phyloP scores from a whole-genome alignment of 345 rosid species.

The Crucihimalaya himalaica region DNA sequence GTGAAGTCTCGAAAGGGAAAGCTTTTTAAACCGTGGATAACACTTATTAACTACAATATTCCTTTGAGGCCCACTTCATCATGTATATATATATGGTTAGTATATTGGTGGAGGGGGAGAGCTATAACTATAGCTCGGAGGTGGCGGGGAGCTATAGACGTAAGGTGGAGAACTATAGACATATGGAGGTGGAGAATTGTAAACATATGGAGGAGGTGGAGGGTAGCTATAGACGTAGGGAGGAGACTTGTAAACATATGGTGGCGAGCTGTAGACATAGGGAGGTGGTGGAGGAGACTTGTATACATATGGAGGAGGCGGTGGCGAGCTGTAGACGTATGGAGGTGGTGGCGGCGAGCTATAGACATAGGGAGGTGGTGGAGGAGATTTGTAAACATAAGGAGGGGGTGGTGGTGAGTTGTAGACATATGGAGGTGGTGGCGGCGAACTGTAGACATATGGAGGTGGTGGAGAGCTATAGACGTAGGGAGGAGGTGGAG shows the following conservation, averaged over 20 bases:
- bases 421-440: slow-evolving; percentile 6
- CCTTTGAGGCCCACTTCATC: slow-evolving; percentile 3
- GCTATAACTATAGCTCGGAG: slow-evolving; percentile 24
- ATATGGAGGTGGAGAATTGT: slow-evolving; percentile 3
- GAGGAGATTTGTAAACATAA: background rate
- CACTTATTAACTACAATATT: slow-evolving; percentile 16
- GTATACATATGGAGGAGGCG: background rate
- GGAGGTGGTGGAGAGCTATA: background rate
- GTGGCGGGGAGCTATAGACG: slow-evolving; percentile 7
- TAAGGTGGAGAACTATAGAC: slow-evolving; percentile 1
- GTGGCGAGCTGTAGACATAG: background rate
- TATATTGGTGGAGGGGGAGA: slow-evolving; percentile 37
- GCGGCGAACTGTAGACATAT: background rate
- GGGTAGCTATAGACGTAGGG: background rate
- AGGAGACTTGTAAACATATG: slow-evolving; percentile 6
- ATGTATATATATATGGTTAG: slow-evolving; percentile 14
- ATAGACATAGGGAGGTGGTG: background rate
- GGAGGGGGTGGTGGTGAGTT: slow-evolving; percentile 8
- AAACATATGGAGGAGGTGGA: slow-evolving; percentile 6
- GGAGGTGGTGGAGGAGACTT: background rate
- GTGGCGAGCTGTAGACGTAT: background rate
- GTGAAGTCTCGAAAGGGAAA: background rate
- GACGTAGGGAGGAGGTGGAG: background rate
- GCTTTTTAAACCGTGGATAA: background rate
- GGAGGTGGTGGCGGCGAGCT: background rate